phyloP scores from a whole-genome alignment of 2,329 filamentous ascomycete genomes.

The Exophiala sp. region DNA sequence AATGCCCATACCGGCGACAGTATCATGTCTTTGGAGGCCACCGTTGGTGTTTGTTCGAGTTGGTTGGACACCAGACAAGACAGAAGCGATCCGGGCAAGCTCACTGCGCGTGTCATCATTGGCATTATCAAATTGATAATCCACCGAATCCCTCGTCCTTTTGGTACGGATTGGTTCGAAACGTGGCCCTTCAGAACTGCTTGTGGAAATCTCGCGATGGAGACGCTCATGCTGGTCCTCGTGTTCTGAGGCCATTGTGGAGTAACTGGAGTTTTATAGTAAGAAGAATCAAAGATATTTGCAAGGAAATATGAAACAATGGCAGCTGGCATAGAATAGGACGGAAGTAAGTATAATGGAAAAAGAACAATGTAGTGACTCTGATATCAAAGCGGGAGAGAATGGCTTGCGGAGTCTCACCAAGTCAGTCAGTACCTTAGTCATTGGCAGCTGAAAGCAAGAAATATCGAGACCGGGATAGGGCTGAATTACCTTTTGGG shows the following conservation, averaged over 20 bases:
- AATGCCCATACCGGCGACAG: constrained; percentile 21
- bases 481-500: too few species aligned
- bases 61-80: constrained; percentile 17
- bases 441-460: too few species aligned
- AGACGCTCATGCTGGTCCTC: constrained; percentile 3
- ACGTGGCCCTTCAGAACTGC: constrained; percentile 30
- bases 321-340: neutral
- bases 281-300: neutral
- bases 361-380: too few species aligned
- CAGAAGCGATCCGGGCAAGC: constrained; percentile 18
- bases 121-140: constrained; percentile 18
- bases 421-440: too few species aligned
- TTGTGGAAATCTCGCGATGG: constrained; percentile 30
- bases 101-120: constrained; percentile 12
- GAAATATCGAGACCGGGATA: too few species aligned
- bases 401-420: too few species aligned
- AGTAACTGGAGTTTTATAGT: too few species aligned
- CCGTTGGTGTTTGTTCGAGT: constrained; percentile 5
- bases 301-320: neutral
- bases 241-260: constrained; percentile 1
- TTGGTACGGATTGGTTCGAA: constrained; percentile 24
- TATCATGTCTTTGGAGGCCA: constrained; percentile 18
- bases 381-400: too few species aligned
- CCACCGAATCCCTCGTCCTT: constrained; percentile 16
- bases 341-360: too few species aligned